Evolutionary conservation across 306 rosid species (phyloP).

Genomic region (Abrus precatorius): DNA sequence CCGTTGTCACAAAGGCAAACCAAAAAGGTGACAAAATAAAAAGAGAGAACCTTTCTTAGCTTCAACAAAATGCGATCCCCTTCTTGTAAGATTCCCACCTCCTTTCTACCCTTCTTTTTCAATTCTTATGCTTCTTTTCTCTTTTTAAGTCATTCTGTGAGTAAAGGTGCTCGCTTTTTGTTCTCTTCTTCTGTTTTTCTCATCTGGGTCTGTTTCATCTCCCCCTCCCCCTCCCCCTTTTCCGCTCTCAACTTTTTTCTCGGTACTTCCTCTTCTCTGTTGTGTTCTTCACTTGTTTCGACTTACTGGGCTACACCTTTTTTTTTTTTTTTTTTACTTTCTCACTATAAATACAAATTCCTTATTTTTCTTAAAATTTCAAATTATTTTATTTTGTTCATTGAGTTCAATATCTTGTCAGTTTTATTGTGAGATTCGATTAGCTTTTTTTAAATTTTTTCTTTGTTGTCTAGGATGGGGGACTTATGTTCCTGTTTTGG

Average conservation of each 20-base stretch:
- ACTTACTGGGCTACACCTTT: constrained; percentile 42
- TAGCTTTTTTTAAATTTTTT: neutral
- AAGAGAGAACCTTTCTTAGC: constrained; percentile 63
- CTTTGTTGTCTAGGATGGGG: constrained; percentile 34
- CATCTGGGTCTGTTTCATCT: constrained; percentile 49
- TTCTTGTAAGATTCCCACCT: constrained; percentile 71
- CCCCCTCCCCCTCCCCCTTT: constrained; percentile 18
- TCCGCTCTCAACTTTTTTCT: constrained; percentile 41
- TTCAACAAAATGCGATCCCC: constrained; percentile 69
- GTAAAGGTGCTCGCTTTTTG: constrained; percentile 63
- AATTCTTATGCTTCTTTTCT: constrained; percentile 35
- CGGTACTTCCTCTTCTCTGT: constrained; percentile 44
- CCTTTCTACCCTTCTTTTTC: constrained; percentile 24
- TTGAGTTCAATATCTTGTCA: constrained; percentile 14
- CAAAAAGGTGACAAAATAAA: neutral
- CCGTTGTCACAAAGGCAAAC: neutral
- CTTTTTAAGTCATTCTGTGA: constrained; percentile 39
- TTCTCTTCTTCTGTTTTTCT: constrained; percentile 39
- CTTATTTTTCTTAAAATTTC: constrained; percentile 14
- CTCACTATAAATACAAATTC: constrained; percentile 41
- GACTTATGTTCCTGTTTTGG: constrained; percentile 23
- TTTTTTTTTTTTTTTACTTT: neutral
- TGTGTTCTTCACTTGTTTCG: constrained; percentile 25
- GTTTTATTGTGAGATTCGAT: constrained; percentile 6
- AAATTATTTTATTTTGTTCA: neutral